Conservation (phyloP, 192 early-diverging fungal species). For the Spinellus fusiger region DNA sequence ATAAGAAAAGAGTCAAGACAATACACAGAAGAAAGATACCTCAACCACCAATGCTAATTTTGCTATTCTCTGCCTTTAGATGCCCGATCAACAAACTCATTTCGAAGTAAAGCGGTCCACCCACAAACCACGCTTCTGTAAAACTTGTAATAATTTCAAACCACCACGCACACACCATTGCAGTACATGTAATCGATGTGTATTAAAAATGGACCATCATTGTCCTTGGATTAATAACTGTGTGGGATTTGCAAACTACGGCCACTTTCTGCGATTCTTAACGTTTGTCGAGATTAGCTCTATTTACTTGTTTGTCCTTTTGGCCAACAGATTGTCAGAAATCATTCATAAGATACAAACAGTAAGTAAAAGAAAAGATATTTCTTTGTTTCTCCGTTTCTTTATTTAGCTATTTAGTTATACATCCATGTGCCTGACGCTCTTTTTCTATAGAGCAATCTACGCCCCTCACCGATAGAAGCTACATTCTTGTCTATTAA, state of each 20-base stretch:
- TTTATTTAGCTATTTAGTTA: too few species aligned
- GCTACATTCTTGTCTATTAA: slow-evolving; percentile 70
- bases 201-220: slow-evolving; percentile 89
- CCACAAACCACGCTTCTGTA: slow-evolving; percentile 67
- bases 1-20: background rate
- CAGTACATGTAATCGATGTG: slow-evolving; percentile 66
- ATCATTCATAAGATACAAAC: slow-evolving; percentile 29
- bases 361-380: slow-evolving; percentile 1
- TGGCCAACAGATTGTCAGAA: slow-evolving; percentile 46
- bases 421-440: background rate
- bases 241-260: slow-evolving; percentile 69
- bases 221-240: slow-evolving; percentile 93
- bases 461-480: slow-evolving; percentile 31
- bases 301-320: slow-evolving; percentile 48
- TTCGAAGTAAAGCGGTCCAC: slow-evolving; percentile 67
- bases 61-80: slow-evolving; percentile 13
- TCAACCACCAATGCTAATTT: background rate
- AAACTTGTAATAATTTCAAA: slow-evolving; percentile 57
- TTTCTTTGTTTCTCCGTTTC: background rate
- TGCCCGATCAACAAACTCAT: slow-evolving; percentile 22
- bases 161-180: slow-evolving; percentile 82
- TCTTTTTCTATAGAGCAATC: background rate
- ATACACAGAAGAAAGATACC: background rate
- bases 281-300: slow-evolving; percentile 58
- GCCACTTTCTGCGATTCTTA: slow-evolving; percentile 80